Evolutionary conservation across 129 eudicot genomes (phyloP).

Genomic region (Daucus carota): DH1_v3.0 NC_030389.2:4381501-4382000

Average conservation of each 20-base stretch:
- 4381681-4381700: constrained; percentile 12
- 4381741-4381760: constrained; percentile 14
- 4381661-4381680: constrained; percentile 12
- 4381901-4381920: constrained; percentile 25
- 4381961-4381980: background rate
- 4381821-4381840: constrained; percentile 30
- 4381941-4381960: background rate
- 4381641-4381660: background rate
- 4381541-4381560: constrained; percentile 7
- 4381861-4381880: constrained; percentile 16
- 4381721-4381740: constrained; percentile 24
- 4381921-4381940: constrained; percentile 25
- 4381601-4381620: constrained; percentile 17
- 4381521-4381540: constrained; percentile 8
- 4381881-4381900: constrained; percentile 34
- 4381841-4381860: constrained; percentile 21
- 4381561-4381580: background rate
- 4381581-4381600: background rate
- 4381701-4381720: background rate
- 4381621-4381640: constrained; percentile 20
- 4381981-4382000: background rate
- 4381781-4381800: constrained; percentile 22
- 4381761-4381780: constrained; percentile 22
- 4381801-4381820: constrained; percentile 15
- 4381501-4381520: constrained; percentile 21